Base-by-base conservation (phyloP, 768 basidiomycete species). In the Lactarius hengduanensis region DNA sequence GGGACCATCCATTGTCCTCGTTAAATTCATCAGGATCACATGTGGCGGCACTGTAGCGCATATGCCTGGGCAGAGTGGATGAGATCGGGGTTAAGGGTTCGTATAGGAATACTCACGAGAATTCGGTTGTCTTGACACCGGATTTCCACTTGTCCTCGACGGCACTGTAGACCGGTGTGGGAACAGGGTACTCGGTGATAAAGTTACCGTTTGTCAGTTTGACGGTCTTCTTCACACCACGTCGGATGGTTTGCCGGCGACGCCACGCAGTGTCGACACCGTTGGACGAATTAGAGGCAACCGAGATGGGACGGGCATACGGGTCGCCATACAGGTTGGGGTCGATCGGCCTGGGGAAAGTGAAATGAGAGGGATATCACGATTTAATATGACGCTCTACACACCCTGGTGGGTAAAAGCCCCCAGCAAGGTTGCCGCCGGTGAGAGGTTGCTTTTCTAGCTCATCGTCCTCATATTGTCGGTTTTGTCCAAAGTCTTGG, bases 141-240 rank as follows among this genome's bases (percentile, higher is more conserved):
- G 77, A 74, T n/a, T 84, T 78, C 80, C 87, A 96, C 75, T 90
- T 91, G 43, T 82, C 77, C 77, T 97, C 94, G 41, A 93, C 87
- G 26, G 93, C 93, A 65, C 87, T 89, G 72, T 81, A 83, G 61
- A 96, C 86, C 3, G 94, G 89, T 0, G 90, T 89, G 2, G 94
- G 94, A 1, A 96, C 94, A 8, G 86, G 80, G 74, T 96, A 94
- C 72, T 97, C 95, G 38, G 87, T 84, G 77, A 96, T 91, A 78
- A 94, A 96, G 73, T 96, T 91, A 65, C 96, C 96, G 58, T 94
- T 84, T 10, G 94, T 96, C 70, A 98, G 87, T 76, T 92, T 91
- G 80, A 98, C 91, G 74, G 90, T 92, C 72, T 92, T 90, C n/a
- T 94, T 96, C 28, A 94, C 92, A 66, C 93, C 89, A 61, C 94